Evolutionary conservation across 768 basidiomycete genomes (phyloP), one percentile per base, ranked within the genome.

Genomic region (Serendipita vermifera): DNA sequence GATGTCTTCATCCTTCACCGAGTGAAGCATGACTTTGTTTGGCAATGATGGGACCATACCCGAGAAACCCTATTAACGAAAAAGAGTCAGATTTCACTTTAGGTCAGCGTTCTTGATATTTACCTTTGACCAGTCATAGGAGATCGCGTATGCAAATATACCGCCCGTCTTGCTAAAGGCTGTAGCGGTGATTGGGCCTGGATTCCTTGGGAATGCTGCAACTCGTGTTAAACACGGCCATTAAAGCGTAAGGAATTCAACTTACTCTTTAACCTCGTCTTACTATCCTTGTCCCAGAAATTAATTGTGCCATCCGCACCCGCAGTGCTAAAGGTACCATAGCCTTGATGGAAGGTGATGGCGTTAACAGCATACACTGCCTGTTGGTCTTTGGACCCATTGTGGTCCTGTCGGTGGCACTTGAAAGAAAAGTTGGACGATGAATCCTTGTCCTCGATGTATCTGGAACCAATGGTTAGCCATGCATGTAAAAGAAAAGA

Each of bases 251-350:
- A 20, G 55, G 20, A 36, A 22, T 40, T 11, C 22, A 20, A 69
- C 76, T 46, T 62, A 92, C 90, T 82, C 72, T 93, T 96, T 71
- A 97, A 77, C 36, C 93, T 83, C 5, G 86, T 90, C 57, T 91
- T 83, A 5, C 86, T 82, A 62, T 93, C 86, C 70, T 91, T 92
- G 70, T 96, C 91, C 91, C 91, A 94, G 68, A 86, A 88, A 75
- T 89, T 85, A 66, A 92, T 82, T 2, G 84, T 84, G 17, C 89
- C 89, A 61, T 92, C 89, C 38, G 85, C 77, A 72, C 85, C 87
- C 57, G 80, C 84, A 20, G 87, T 91, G 27, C 83, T 84, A 66
- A 90, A 91, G 2, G 88, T 91, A 54, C 86, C 87, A 57, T 87
- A 80, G 3, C 80, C 78, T 38, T 83, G 83, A 65, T 93, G 87